Percentiles rank a stretch among this genome's conserved stretches.
phyloP scores from a whole-genome alignment of 2,329 filamentous ascomycete genomes.

The Truncatella angustata region DNA sequence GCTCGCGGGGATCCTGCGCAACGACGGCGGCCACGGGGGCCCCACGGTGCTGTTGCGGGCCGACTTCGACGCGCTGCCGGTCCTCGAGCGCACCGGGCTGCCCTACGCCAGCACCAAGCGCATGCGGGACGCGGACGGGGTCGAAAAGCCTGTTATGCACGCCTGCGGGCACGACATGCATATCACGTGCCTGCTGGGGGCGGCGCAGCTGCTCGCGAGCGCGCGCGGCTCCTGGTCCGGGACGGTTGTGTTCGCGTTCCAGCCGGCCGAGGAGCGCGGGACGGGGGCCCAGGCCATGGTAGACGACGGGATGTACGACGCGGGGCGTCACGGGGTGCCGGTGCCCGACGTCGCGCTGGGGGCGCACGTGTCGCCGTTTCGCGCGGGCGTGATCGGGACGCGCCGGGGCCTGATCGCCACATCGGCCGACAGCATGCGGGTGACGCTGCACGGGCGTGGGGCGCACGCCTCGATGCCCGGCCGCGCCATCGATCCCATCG shows the following conservation, averaged over 20 bases:
- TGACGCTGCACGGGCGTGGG: slow-evolving; percentile 35
- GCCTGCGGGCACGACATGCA: slow-evolving; percentile 70
- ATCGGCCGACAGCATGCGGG: slow-evolving; percentile 23
- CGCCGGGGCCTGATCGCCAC: slow-evolving; percentile 24
- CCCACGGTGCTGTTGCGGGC: slow-evolving; percentile 42
- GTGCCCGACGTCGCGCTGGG: slow-evolving; percentile 36
- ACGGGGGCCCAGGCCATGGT: slow-evolving; percentile 51
- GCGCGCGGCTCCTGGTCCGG: slow-evolving; percentile 54
- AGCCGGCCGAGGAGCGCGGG: slow-evolving; percentile 65
- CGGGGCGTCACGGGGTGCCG: slow-evolving; percentile 22
- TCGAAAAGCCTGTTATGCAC: slow-evolving; percentile 60
- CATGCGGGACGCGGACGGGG: slow-evolving; percentile 43
- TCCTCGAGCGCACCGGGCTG: slow-evolving; percentile 44
- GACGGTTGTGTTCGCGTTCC: slow-evolving; percentile 63
- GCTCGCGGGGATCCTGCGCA: slow-evolving; percentile 19
- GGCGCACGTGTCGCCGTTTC: slow-evolving; percentile 27
- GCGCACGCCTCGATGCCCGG: slow-evolving; percentile 43
- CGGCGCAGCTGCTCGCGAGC: slow-evolving; percentile 46
- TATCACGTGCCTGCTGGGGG: slow-evolving; percentile 55
- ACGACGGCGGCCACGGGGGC: slow-evolving; percentile 15
- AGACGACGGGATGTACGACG: slow-evolving; percentile 33
- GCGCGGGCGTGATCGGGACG: slow-evolving; percentile 30
- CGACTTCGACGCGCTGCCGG: slow-evolving; percentile 48
- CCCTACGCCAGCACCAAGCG: slow-evolving; percentile 41
- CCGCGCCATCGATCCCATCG: slow-evolving; percentile 42